Conservation (phyloP, 345 rosid genomes). For the Citrus reticulata region DNA sequence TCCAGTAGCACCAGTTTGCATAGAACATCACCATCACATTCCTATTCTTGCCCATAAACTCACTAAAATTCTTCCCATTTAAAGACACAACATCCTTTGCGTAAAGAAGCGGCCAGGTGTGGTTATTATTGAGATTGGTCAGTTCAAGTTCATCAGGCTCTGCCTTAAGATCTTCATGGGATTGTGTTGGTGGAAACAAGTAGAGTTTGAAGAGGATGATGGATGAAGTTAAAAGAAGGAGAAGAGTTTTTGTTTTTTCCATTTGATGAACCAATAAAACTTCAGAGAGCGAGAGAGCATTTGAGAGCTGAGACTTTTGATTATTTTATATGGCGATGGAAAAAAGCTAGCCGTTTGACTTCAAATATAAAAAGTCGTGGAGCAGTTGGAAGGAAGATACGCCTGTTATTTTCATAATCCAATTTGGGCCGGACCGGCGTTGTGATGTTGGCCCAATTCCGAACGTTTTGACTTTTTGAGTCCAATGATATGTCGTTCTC, state of each 20-base stretch:
- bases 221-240: not conserved
- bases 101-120: not conserved
- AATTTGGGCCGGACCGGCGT: not conserved
- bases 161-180: not conserved
- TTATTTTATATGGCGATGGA: not conserved
- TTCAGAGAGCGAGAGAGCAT: not conserved
- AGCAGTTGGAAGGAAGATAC: not conserved
- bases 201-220: not conserved
- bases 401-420: not conserved
- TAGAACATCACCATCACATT: conserved; percentile 29
- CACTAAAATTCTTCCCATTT: not conserved
- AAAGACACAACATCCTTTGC: not conserved
- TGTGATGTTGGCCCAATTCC: not conserved
- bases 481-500: no score
- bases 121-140: not conserved
- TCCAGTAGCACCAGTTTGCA: conserved; percentile 51
- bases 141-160: not conserved
- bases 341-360: not conserved
- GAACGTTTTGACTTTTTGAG: no score
- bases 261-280: not conserved
- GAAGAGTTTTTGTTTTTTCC: not conserved
- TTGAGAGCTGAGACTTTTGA: not conserved
- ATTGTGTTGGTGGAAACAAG: not conserved
- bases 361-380: not conserved
- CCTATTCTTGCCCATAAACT: not conserved